Evolutionary conservation across 805 yeast genomes (phyloP).

Genomic region (Maudiozyma serrabonitensis): DNA sequence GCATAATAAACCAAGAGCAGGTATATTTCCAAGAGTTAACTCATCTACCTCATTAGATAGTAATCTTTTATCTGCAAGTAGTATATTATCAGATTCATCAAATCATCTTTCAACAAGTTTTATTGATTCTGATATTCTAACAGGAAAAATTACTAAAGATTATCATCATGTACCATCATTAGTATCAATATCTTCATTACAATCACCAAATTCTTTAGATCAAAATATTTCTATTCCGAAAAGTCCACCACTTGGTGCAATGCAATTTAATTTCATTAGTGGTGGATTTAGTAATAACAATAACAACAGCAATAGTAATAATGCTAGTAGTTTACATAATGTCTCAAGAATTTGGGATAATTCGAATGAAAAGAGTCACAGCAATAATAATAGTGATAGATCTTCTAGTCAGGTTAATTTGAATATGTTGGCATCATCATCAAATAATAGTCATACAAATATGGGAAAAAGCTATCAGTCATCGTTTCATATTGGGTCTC

Average conservation of each 20-base stretch:
- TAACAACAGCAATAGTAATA: not conserved
- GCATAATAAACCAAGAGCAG: conserved; percentile 1
- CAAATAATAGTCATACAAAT: not conserved
- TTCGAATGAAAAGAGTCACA: conserved; percentile 1
- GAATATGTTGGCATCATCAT: not conserved
- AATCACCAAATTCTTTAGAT: conserved; percentile 26
- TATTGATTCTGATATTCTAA: conserved; percentile 13
- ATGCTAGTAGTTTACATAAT: not conserved
- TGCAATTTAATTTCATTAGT: conserved; percentile 9
- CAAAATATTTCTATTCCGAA: conserved; percentile 23
- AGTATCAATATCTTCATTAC: conserved; percentile 26
- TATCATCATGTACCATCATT: conserved; percentile 23
- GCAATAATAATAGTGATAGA: conserved; percentile 5
- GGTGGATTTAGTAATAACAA: conserved; percentile 2
- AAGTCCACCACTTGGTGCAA: conserved; percentile 18
- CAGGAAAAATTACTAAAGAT: conserved; percentile 24
- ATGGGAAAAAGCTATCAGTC: not conserved
- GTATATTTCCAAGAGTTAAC: conserved; percentile 5
- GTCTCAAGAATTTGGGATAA: conserved; percentile 1
- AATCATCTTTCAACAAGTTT: conserved; percentile 9
- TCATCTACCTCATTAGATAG: conserved; percentile 12
- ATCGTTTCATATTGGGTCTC: not conserved
- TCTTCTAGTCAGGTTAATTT: not conserved
- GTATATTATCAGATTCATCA: conserved; percentile 10
- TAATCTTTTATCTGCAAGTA: conserved; percentile 6